Evolutionary conservation across 2,329 filamentous ascomycete species (phyloP).

Genomic region (Fonsecaea nubica): DNA sequence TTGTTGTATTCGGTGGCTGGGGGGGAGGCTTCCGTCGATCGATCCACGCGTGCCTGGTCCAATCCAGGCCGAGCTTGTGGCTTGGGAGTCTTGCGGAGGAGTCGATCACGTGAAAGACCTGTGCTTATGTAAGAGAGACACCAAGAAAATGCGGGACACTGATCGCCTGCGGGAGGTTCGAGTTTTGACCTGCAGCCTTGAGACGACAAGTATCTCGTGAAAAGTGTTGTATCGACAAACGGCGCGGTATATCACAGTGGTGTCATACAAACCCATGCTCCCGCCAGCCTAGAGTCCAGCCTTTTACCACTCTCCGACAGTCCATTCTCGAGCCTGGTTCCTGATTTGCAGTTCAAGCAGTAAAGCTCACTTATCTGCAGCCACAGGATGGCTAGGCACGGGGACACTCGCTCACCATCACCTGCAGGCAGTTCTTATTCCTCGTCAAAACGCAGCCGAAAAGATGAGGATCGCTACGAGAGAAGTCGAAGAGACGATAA

Average conservation of each 20-base stretch:
- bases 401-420: conserved; percentile 83
- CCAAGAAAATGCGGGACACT: conserved; percentile 10
- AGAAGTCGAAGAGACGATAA: conserved; percentile 60
- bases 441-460: conserved; percentile 68
- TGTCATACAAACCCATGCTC: neutral
- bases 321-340: conserved; percentile 30
- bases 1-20: conserved; percentile 26
- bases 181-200: neutral
- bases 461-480: conserved; percentile 61
- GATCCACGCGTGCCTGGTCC: conserved; percentile 7
- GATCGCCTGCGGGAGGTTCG: neutral
- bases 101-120: neutral
- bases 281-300: neutral
- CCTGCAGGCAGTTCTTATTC: conserved; percentile 84
- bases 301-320: conserved; percentile 1
- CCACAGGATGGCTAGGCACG: conserved; percentile 63
- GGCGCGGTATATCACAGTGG: neutral
- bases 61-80: conserved; percentile 13
- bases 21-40: conserved; percentile 14
- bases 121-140: conserved; percentile 7
- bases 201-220: neutral
- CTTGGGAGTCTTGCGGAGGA: neutral
- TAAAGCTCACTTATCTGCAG: conserved; percentile 55
- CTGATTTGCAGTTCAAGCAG: conserved; percentile 42
- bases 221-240: neutral